A percentile compares a stretch with the other conserved stretches of the same genome.
These are phyloP conservation scores for Aspergillus carbonarius DNA, from an alignment of 2,329 filamentous ascomycete species.

Conservation along the genomic window DNA sequence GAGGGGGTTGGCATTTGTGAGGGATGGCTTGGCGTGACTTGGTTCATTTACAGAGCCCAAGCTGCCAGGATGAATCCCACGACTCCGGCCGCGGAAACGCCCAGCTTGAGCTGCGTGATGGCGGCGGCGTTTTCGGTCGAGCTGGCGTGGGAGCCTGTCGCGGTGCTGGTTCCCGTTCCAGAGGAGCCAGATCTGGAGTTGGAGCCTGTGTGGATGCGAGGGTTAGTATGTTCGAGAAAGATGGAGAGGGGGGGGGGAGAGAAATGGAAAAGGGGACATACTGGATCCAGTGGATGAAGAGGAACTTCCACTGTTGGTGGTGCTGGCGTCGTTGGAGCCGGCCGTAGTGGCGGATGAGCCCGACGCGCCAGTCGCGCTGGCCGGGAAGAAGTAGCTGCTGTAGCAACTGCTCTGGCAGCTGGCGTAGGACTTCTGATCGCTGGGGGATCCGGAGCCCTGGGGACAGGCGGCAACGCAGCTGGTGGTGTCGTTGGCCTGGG, in stretches of 20 bases:
- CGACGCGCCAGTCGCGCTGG: slow-evolving; percentile 21
- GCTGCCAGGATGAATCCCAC: slow-evolving; percentile 37
- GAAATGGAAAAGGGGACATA: slow-evolving; percentile 1
- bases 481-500: slow-evolving; percentile 52
- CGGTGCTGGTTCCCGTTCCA: slow-evolving; percentile 15
- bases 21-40: not conserved
- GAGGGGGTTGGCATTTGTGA: too few relatives aligned
- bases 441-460: slow-evolving; percentile 51
- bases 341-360: slow-evolving; percentile 24
- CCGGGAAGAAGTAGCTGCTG: slow-evolving; percentile 49
- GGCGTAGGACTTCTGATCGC: slow-evolving; percentile 48
- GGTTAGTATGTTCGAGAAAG: not conserved
- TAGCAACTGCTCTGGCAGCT: slow-evolving; percentile 53
- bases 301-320: slow-evolving; percentile 13
- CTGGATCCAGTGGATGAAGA: slow-evolving; percentile 13
- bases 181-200: slow-evolving; percentile 7
- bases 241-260: not conserved
- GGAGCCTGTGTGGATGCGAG: not conserved
- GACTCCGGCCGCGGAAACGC: slow-evolving; percentile 35
- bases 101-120: slow-evolving; percentile 26
- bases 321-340: slow-evolving; percentile 19
- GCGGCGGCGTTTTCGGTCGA: slow-evolving; percentile 32
- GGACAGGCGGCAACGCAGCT: slow-evolving; percentile 54
- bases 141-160: slow-evolving; percentile 18
- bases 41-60: slow-evolving; percentile 35